Conservation (phyloP, 768 basidiomycete genomes). For the Phlebiopsis flavidoalba region DNA sequence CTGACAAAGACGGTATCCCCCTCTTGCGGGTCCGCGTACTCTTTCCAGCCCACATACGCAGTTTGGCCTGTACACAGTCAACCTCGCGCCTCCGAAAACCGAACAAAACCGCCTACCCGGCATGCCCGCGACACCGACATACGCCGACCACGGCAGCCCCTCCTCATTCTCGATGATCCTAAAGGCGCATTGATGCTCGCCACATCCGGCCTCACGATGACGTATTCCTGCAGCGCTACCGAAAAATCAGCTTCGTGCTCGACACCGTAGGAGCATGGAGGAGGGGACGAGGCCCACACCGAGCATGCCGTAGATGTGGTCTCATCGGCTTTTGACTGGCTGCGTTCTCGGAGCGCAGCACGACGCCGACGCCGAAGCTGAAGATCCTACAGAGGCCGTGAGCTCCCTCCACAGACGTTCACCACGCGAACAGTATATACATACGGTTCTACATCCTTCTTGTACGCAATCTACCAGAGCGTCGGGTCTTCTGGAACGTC, state of each 20-base stretch:
- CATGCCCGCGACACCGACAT: slow-evolving; percentile 48
- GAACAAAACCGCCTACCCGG: slow-evolving; percentile 15
- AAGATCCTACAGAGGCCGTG: slow-evolving; percentile 25
- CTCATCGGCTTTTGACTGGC: slow-evolving; percentile 15
- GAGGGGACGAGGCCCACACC: slow-evolving; percentile 14
- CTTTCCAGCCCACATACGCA: slow-evolving; percentile 37
- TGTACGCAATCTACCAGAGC: background rate
- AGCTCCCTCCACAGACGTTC: slow-evolving; percentile 2
- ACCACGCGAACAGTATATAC: background rate
- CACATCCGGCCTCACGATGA: slow-evolving; percentile 18
- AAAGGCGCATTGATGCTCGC: slow-evolving; percentile 15
- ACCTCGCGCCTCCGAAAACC: background rate
- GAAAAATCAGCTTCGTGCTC: background rate
- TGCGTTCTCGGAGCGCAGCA: slow-evolving; percentile 21
- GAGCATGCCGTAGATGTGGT: slow-evolving; percentile 20
- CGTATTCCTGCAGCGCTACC: slow-evolving; percentile 38
- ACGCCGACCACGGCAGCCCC: slow-evolving; percentile 43
- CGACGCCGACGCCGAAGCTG: slow-evolving; percentile 22
- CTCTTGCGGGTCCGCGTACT: slow-evolving; percentile 35
- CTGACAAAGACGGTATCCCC: slow-evolving; percentile 49
- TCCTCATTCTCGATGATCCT: slow-evolving; percentile 34
- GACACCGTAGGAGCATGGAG: slow-evolving; percentile 36
- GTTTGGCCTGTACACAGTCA: slow-evolving; percentile 21
- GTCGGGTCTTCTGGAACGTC: no score
- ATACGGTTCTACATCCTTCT: background rate